Evolutionary conservation across 257 asterid genomes (phyloP).

Genomic region (Perilla frutescens): DNA sequence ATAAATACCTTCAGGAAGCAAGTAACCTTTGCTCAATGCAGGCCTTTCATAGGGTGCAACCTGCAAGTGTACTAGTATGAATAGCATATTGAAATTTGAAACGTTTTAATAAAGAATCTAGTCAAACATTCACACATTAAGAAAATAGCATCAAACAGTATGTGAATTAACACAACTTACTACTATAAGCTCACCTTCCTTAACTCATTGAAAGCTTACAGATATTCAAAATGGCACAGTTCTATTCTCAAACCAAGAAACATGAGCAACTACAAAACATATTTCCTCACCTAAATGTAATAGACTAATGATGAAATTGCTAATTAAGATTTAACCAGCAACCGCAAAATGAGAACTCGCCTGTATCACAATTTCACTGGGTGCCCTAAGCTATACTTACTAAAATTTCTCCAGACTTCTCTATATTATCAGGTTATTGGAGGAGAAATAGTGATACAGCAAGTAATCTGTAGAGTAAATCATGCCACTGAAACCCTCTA

Average conservation of each 20-base stretch:
- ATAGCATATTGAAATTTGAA: constrained; percentile 20
- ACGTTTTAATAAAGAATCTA: neutral
- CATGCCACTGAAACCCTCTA: constrained; percentile 13
- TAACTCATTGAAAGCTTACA: neutral
- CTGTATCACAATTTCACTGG: constrained; percentile 2
- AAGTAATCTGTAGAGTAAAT: neutral
- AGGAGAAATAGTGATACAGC: neutral
- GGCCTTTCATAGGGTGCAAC: constrained; percentile 96
- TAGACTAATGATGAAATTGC: neutral
- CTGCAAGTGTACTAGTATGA: constrained; percentile 47
- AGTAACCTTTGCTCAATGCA: constrained; percentile 88
- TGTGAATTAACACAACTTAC: constrained; percentile 3
- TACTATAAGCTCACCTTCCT: constrained; percentile 18
- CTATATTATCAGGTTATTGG: constrained; percentile 19
- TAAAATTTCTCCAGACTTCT: neutral
- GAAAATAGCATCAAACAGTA: too few relatives aligned
- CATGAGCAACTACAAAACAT: constrained; percentile 14
- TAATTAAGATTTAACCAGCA: constrained; percentile 15
- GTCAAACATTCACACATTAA: neutral
- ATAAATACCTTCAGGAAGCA: constrained; percentile 84
- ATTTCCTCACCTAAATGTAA: constrained; percentile 13
- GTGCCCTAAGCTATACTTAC: neutral
- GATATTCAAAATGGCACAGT: constrained; percentile 17
- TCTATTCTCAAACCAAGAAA: constrained; percentile 3
- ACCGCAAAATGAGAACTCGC: neutral